These are phyloP conservation scores for Daldinia caldariorum DNA, from an alignment of 495 filamentous ascomycete species.

Conservation along the genomic window DNA sequence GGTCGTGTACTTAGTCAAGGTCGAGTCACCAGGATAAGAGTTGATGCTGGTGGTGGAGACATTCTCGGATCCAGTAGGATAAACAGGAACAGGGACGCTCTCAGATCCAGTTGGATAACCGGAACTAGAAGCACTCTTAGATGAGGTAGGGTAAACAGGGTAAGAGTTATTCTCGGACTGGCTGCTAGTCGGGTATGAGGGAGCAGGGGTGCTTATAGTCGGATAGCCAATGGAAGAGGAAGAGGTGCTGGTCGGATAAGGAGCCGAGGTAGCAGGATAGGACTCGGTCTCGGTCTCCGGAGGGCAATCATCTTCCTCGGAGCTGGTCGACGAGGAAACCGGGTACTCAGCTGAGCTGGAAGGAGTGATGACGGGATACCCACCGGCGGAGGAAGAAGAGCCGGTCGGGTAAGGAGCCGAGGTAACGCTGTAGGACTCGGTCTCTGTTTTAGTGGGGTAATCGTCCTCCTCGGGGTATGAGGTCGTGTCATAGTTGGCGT, in stretches of 20 bases:
- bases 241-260: too few species aligned
- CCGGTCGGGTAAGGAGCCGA: not conserved
- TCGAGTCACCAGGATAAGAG: slow-evolving; percentile 22
- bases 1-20: slow-evolving; percentile 33
- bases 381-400: slow-evolving; percentile 27
- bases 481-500: slow-evolving; percentile 32
- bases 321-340: slow-evolving; percentile 17
- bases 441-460: slow-evolving; percentile 26
- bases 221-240: not conserved
- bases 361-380: slow-evolving; percentile 35
- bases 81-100: not conserved
- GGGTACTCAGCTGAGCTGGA: slow-evolving; percentile 29
- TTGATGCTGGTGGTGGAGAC: slow-evolving; percentile 12
- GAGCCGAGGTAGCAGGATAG: not conserved
- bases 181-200: not conserved
- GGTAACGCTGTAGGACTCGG: slow-evolving; percentile 17
- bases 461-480: slow-evolving; percentile 37
- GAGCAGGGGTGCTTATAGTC: not conserved
- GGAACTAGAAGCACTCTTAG: not conserved
- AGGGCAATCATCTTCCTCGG: slow-evolving; percentile 41
- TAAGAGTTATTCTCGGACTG: not conserved
- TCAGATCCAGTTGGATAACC: not conserved
- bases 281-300: slow-evolving; percentile 32
- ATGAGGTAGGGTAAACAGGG: slow-evolving; percentile 12
- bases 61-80: not conserved